phyloP scores from a whole-genome alignment of 192 early-diverging fungal species.

The Coemansia reversa region DNA sequence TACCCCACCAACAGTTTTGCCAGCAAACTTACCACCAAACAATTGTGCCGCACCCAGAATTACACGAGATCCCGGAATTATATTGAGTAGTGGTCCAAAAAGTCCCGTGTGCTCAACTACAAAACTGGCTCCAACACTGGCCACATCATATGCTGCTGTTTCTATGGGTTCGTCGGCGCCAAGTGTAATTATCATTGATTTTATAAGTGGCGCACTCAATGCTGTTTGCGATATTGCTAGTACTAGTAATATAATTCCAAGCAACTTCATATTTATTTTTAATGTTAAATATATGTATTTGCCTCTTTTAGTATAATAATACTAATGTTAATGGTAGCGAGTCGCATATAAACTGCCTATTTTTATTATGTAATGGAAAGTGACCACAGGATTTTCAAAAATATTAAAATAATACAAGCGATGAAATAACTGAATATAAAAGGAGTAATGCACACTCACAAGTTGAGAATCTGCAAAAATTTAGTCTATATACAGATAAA shows the following conservation, averaged over 20 bases:
- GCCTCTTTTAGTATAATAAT: constrained; percentile 2
- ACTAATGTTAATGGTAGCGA: neutral
- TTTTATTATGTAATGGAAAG: neutral
- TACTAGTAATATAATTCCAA: constrained; percentile 12
- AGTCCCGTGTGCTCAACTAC: constrained; percentile 38
- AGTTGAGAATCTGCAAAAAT: neutral
- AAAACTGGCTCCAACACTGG: constrained; percentile 45
- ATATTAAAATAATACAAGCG: neutral
- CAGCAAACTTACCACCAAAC: constrained; percentile 47
- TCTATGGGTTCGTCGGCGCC: constrained; percentile 19
- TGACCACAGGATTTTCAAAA: neutral
- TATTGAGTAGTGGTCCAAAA: constrained; percentile 39
- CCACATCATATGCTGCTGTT: constrained; percentile 38
- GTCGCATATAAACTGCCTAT: neutral
- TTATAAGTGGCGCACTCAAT: constrained; percentile 29
- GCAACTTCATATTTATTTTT: constrained; percentile 20
- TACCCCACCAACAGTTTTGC: constrained; percentile 32
- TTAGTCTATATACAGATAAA: neutral
- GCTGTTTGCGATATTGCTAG: constrained; percentile 17
- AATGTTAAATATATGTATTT: constrained; percentile 4
- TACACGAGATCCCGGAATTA: constrained; percentile 30
- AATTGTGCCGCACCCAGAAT: constrained; percentile 32
- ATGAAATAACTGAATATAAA: neutral
- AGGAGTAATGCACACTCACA: neutral
- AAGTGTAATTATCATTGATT: constrained; percentile 20